A percentile compares a stretch with the other conserved stretches of the same genome.
phyloP scores from a whole-genome alignment of 768 basidiomycete genomes.

The Favolaschia claudopus region DNA sequence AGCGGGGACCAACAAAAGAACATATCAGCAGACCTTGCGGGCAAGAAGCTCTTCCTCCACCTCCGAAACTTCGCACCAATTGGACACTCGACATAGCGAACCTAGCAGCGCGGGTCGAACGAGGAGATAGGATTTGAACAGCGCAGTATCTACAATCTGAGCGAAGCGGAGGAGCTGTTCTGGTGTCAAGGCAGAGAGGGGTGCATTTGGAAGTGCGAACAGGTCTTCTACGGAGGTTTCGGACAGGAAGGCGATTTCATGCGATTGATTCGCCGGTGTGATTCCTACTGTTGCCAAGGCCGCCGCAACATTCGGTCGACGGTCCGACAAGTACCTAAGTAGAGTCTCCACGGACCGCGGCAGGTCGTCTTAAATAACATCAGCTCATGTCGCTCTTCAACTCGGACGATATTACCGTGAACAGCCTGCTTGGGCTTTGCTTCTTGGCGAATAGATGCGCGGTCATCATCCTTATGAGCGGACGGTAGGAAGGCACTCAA shows the following conservation, averaged over 20 bases:
- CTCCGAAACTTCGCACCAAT: slow-evolving; percentile 97
- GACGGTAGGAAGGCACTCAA: slow-evolving; percentile 60
- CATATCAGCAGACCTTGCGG: slow-evolving; percentile 66
- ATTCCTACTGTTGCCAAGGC: slow-evolving; percentile 76
- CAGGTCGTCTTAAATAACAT: slow-evolving; percentile 74
- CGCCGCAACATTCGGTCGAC: slow-evolving; percentile 84
- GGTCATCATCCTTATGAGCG: slow-evolving; percentile 67
- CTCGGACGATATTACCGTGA: too few species aligned
- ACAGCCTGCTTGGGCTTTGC: slow-evolving; percentile 37
- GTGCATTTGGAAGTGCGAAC: slow-evolving; percentile 77
- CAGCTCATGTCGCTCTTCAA: too few species aligned
- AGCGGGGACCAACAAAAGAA: not conserved
- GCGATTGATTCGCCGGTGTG: slow-evolving; percentile 71
- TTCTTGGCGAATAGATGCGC: slow-evolving; percentile 53
- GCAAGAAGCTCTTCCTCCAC: slow-evolving; percentile 87
- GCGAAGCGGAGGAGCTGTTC: slow-evolving; percentile 89
- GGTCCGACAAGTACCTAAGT: slow-evolving; percentile 86
- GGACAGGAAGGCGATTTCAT: slow-evolving; percentile 73
- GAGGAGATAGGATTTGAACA: slow-evolving; percentile 92
- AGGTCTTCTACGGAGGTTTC: slow-evolving; percentile 78
- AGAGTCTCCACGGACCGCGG: slow-evolving; percentile 86
- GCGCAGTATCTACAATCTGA: slow-evolving; percentile 93
- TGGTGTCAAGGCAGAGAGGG: slow-evolving; percentile 75
- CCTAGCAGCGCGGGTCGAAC: slow-evolving; percentile 84
- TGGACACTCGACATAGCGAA: slow-evolving; percentile 86